A percentile compares a stretch with the other conserved stretches of the same genome.
Conservation (phyloP, 148 eudicot species). For the Camellia japonica region DNA sequence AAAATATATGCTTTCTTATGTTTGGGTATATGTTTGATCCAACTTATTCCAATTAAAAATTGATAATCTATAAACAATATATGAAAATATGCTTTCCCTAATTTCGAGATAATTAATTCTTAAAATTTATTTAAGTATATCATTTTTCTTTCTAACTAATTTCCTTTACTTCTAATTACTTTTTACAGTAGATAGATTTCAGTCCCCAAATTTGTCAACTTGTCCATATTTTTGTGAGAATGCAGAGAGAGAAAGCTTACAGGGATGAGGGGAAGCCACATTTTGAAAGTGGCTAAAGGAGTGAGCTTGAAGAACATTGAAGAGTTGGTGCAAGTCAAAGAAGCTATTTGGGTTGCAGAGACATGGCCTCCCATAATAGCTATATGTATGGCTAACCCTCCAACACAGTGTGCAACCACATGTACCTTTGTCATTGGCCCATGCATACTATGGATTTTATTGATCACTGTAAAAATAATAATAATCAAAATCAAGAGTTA, state of each 20-base stretch:
- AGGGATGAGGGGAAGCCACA: conserved; percentile 43
- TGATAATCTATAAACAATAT: too few species aligned
- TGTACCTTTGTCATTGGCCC: conserved; percentile 27
- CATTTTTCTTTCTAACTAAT: not conserved
- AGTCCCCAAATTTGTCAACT: not conserved
- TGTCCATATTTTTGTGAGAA: not conserved
- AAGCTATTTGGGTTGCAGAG: conserved; percentile 31
- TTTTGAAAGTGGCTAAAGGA: conserved; percentile 29
- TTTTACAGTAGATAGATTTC: not conserved
- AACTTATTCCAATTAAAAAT: too few species aligned
- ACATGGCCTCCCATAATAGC: conserved; percentile 43
- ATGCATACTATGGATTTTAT: conserved; percentile 16
- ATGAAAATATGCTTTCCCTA: too few species aligned
- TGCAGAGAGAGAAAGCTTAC: conserved; percentile 18
- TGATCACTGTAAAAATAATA: conserved; percentile 19
- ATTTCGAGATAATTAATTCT: too few species aligned
- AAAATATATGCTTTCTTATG: too few species aligned
- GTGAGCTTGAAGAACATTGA: conserved; percentile 40
- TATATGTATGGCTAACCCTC: conserved; percentile 37
- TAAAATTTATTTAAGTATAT: too few species aligned
- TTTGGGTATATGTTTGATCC: too few species aligned
- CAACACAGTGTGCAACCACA: conserved; percentile 41
- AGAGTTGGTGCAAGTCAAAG: conserved; percentile 38
- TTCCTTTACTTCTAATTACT: not conserved
- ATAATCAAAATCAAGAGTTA: not conserved